These are phyloP conservation scores for Arachis hypogaea DNA, from an alignment of 306 rosid genomes.

Conservation along the genomic window DNA sequence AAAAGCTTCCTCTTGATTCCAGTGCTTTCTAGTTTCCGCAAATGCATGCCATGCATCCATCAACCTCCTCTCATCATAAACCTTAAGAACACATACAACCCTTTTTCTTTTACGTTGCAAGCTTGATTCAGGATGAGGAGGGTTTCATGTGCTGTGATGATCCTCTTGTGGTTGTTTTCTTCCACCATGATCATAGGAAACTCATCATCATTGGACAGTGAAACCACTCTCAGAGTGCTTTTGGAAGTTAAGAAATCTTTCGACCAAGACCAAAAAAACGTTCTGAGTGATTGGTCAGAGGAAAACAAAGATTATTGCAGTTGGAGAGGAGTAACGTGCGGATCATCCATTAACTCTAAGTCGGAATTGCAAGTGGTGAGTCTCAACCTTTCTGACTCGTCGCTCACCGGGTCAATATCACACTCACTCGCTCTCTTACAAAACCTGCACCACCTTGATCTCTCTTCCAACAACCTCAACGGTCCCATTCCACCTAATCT, in stretches of 20 bases:
- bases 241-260: constrained; percentile 74
- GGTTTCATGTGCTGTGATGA: constrained; percentile 26
- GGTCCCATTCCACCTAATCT: constrained; percentile 86
- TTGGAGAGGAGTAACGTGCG: constrained; percentile 82
- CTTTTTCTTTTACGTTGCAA: background rate
- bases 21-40: constrained; percentile 28
- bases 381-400: constrained; percentile 83
- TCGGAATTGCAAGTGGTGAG: constrained; percentile 49
- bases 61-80: constrained; percentile 4
- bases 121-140: constrained; percentile 7
- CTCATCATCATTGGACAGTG: constrained; percentile 26
- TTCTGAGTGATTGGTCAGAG: constrained; percentile 72
- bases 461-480: constrained; percentile 70
- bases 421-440: constrained; percentile 62
- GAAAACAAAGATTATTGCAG: constrained; percentile 61
- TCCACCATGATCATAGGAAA: background rate
- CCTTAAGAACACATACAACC: no score
- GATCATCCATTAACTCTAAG: constrained; percentile 18
- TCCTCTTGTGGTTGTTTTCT: constrained; percentile 35
- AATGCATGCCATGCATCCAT: constrained; percentile 42
- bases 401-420: constrained; percentile 79
- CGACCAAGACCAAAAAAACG: constrained; percentile 60
- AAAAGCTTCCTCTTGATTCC: constrained; percentile 20
- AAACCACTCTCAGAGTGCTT: constrained; percentile 56
- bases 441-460: constrained; percentile 76